Evolutionary conservation across 129 eudicot species (phyloP).

Genomic region (Chrysanthemum seticuspe): DNA sequence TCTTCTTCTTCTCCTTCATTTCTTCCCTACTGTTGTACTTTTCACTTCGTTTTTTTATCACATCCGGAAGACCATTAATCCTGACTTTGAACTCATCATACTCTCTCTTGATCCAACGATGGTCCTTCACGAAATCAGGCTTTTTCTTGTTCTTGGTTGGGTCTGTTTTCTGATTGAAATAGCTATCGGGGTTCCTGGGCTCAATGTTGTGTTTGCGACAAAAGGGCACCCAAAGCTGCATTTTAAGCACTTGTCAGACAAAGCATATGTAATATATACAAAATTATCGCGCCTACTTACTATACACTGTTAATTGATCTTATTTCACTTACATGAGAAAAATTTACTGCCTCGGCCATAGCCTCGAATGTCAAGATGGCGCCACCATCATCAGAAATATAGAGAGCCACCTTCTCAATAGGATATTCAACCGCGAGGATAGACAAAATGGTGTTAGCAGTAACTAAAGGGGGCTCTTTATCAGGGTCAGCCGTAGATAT

Average conservation of each 20-base stretch:
- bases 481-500: conserved; percentile 95
- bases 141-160: conserved; percentile 79
- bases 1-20: conserved; percentile 48
- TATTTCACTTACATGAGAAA: conserved; percentile 55
- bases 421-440: conserved; percentile 89
- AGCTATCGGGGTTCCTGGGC: conserved; percentile 91
- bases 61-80: conserved; percentile 89
- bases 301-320: background rate
- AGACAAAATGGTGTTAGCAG: conserved; percentile 83
- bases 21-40: conserved; percentile 62
- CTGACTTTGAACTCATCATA: conserved; percentile 94
- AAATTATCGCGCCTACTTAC: too few relatives aligned
- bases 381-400: conserved; percentile 92
- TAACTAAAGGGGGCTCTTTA: conserved; percentile 89
- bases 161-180: conserved; percentile 72
- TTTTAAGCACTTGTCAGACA: conserved; percentile 5
- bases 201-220: conserved; percentile 89
- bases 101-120: conserved; percentile 95
- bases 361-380: conserved; percentile 91
- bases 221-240: conserved; percentile 91
- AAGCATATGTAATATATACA: too few relatives aligned
- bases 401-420: conserved; percentile 65
- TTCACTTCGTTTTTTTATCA: conserved; percentile 67
- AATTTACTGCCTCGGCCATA: conserved; percentile 92
- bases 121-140: conserved; percentile 84